Evolutionary conservation across 306 rosid species (phyloP).

Genomic region (Rosa rugosa): DNA sequence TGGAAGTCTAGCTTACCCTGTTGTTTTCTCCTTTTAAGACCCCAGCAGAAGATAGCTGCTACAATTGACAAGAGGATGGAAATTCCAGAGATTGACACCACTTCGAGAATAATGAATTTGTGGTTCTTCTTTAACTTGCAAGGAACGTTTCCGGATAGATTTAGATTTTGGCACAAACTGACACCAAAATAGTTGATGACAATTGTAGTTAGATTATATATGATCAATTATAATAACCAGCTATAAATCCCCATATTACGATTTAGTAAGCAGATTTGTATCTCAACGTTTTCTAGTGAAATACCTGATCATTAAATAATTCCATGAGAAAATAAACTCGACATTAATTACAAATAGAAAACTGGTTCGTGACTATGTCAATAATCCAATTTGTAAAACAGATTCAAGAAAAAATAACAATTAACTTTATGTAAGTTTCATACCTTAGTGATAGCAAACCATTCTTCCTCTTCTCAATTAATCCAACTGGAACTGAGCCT

Average conservation of each 20-base stretch:
- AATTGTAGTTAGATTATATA: neutral
- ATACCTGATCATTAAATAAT: neutral
- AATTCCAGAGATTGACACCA: slow-evolving; percentile 43
- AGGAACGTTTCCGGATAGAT: slow-evolving; percentile 35
- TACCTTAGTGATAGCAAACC: slow-evolving; percentile 22
- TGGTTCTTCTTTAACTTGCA: slow-evolving; percentile 29
- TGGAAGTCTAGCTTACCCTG: neutral
- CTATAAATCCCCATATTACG: neutral
- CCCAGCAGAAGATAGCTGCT: slow-evolving; percentile 1
- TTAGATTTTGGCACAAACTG: slow-evolving; percentile 36
- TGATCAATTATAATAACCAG: neutral
- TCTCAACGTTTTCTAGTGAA: neutral
- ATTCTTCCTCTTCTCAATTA: neutral
- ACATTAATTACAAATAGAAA: neutral
- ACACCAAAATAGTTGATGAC: neutral
- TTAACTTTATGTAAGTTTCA: neutral
- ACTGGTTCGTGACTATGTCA: neutral
- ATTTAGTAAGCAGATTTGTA: neutral
- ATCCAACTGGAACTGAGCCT: slow-evolving; percentile 18
- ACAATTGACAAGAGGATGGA: slow-evolving; percentile 13
- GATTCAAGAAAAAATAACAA: neutral
- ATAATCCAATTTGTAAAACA: neutral
- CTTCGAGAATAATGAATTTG: slow-evolving; percentile 36
- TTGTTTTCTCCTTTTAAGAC: slow-evolving; percentile 19
- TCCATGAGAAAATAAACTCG: neutral